phyloP scores from a whole-genome alignment of 495 filamentous ascomycete species.

The Neurospora sp. region DNA sequence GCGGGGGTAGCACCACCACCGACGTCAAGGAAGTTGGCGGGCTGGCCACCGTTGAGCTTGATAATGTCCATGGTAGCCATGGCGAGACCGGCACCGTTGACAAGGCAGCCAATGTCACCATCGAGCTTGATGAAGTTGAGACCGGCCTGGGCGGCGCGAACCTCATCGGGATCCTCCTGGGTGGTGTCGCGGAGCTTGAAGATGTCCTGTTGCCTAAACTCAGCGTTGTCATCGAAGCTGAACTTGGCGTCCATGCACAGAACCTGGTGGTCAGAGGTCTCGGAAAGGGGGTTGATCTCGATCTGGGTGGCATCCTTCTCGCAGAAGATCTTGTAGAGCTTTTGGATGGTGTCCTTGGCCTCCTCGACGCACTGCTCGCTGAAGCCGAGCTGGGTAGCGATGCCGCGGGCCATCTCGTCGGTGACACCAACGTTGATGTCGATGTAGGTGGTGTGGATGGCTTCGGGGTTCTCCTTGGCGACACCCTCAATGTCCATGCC shows the following conservation, averaged over 20 bases:
- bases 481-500: constrained; percentile 99
- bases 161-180: constrained; percentile 95
- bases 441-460: constrained; percentile 86
- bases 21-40: constrained; percentile 98
- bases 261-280: constrained; percentile 95
- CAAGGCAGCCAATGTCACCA: constrained; percentile 97
- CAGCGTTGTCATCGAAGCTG: constrained; percentile 95
- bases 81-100: constrained; percentile 96
- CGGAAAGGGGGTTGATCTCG: constrained; percentile 96
- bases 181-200: constrained; percentile 88
- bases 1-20: constrained; percentile 93
- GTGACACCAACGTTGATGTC: constrained; percentile 93
- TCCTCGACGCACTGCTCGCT: constrained; percentile 93
- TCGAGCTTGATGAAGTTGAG: constrained; percentile 99
- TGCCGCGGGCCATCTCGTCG: constrained; percentile 82
- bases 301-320: constrained; percentile 98
- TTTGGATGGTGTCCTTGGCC: constrained; percentile 90
- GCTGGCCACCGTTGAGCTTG: constrained; percentile 93
- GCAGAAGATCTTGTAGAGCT: constrained; percentile 96
- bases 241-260: constrained; percentile 99
- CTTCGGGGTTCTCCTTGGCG: constrained; percentile 92
- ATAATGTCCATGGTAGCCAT: constrained; percentile 99
- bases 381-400: constrained; percentile 90
- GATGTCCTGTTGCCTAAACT: constrained; percentile 93
- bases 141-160: constrained; percentile 85